A percentile compares a stretch with the other conserved stretches of the same genome.
phyloP scores from a whole-genome alignment of 176 grass and related monocot genomes.

The Avena sativa region DNA sequence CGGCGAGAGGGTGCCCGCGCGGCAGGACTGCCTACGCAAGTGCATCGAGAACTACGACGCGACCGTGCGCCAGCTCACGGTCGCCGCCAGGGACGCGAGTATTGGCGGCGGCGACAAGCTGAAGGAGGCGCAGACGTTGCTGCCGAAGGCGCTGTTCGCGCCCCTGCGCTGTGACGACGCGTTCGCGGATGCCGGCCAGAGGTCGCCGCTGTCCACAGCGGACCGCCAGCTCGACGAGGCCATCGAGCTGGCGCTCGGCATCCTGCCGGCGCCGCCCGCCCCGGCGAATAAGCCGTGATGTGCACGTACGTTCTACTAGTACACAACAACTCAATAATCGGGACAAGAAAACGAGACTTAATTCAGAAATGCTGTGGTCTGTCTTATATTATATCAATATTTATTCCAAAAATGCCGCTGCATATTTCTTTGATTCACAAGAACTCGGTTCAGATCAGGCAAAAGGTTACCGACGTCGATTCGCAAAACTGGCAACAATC shows the following conservation, averaged over 20 bases:
- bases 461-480: conserved; percentile 15
- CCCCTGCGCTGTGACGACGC: conserved; percentile 32
- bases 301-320: too few species aligned
- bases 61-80: conserved; percentile 38
- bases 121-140: background rate
- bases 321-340: background rate
- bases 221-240: background rate
- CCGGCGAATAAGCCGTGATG: background rate
- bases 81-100: background rate
- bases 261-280: background rate
- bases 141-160: background rate
- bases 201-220: background rate
- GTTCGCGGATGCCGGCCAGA: conserved; percentile 16
- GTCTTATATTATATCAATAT: background rate
- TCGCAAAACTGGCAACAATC: conserved; percentile 50
- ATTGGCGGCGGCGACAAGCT: background rate
- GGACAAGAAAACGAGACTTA: background rate
- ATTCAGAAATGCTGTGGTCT: background rate
- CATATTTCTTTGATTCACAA: conserved; percentile 22
- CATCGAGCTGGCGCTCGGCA: background rate
- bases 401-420: conserved; percentile 42
- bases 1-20: background rate
- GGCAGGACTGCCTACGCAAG: background rate
- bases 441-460: conserved; percentile 29
- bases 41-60: conserved; percentile 40